Evolutionary conservation across 2,329 filamentous ascomycete genomes (phyloP), one percentile per base, ranked within the genome.

Genomic region (Xylariaceae sp.): DNA sequence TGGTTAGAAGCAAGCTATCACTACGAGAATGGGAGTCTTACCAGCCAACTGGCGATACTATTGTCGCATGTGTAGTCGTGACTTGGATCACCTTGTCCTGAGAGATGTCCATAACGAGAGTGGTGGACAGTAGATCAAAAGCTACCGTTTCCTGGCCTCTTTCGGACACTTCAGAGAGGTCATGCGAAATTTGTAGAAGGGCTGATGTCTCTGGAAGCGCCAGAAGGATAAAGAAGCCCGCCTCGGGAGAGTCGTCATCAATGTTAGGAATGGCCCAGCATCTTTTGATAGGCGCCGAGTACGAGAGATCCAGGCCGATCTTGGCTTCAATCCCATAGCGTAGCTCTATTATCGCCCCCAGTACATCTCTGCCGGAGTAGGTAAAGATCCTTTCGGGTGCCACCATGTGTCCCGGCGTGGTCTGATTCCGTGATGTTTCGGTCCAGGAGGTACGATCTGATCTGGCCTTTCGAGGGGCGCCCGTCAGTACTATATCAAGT

Each of bases 291-390:
- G 77, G 75, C 5, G 75, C 74, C 6, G 73, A 74, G 49, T 78
- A 80, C 18, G 82, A 79, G 9, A 85, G 74, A 18, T 85, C 81
- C 4, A 84, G 67, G 1, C 82, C 84, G 64, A 90, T 83, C 58
- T 82, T 84, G 15, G 88, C 89, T 67, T 88, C 84, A 34, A 90
- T 74, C 3, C 90, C 89, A 71, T 85, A 79, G 62, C 88, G 82
- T 62, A 90, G 78, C 68, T 93, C 88, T 2, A 84, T 83, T 23
- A 93, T 76, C 6, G 82, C 80, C 8, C 88, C 88, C 35, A 79
- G 80, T 1, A 75, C 73, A 0, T 85, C 85, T 64, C 83, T 83
- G 0, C 88, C 86, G 17, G 86, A 86, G 49, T 85, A 87, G 18
- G 83, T 82, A 72, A 89, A 91, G 11, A 92, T 69, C 23, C 81